Percentiles rank a stretch among this genome's conserved stretches.
These are phyloP conservation scores for Malassezia vespertilionis DNA, from an alignment of 1,284 basidiomycete genomes.

Conservation along the genomic window DNA sequence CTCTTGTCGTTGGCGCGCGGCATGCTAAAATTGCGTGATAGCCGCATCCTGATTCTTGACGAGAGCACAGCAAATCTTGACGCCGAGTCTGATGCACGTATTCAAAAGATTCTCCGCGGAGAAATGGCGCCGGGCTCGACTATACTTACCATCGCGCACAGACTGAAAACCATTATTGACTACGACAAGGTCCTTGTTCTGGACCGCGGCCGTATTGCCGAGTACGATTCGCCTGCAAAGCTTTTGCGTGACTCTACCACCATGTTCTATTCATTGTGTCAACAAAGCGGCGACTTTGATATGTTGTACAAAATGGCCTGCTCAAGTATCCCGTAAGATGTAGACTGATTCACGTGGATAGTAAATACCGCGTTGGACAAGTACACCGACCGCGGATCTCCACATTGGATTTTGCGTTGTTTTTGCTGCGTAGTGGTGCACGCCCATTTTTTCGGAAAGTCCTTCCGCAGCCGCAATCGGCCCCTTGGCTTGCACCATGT, in stretches of 20 bases:
- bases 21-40: constrained; percentile 51
- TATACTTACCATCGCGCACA: constrained; percentile 56
- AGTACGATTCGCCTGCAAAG: constrained; percentile 61
- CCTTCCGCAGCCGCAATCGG: too few species aligned
- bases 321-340: too few species aligned
- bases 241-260: constrained; percentile 50
- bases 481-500: too few species aligned
- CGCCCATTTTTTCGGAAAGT: too few species aligned
- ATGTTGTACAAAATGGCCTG: neutral
- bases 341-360: too few species aligned
- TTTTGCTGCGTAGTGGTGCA: too few species aligned
- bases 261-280: constrained; percentile 33
- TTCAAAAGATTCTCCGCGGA: constrained; percentile 51
- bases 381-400: too few species aligned
- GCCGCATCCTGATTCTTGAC: constrained; percentile 53
- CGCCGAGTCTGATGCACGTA: constrained; percentile 50
- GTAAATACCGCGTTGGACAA: too few species aligned
- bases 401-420: too few species aligned
- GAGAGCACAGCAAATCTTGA: constrained; percentile 51
- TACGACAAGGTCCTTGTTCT: constrained; percentile 53
- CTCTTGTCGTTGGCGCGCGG: constrained; percentile 54
- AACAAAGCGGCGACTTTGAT: constrained; percentile 36
- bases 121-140: constrained; percentile 49
- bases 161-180: constrained; percentile 57
- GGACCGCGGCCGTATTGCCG: constrained; percentile 58